Evolutionary conservation across 148 eudicot species (phyloP).

Genomic region (Agrostemma githago): DNA sequence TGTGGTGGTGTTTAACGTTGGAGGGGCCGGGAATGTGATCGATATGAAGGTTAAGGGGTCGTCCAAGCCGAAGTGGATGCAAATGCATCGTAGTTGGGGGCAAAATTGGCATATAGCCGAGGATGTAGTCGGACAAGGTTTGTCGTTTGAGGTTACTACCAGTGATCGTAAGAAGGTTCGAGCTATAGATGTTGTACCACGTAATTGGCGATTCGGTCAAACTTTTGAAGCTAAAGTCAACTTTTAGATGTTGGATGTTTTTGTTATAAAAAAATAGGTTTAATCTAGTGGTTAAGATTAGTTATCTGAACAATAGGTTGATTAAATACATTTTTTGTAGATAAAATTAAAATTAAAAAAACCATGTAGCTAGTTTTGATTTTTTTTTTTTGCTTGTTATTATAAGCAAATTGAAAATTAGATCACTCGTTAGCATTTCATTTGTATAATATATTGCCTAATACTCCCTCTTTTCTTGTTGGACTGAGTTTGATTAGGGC

Average conservation of each 20-base stretch:
- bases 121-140: slow-evolving; percentile 7
- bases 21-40: slow-evolving; percentile 42
- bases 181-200: slow-evolving; percentile 10
- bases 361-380: no score
- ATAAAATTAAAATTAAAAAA: no score
- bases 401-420: no score
- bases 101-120: slow-evolving; percentile 21
- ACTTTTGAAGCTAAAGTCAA: slow-evolving; percentile 16
- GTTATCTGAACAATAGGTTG: no score
- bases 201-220: slow-evolving; percentile 24
- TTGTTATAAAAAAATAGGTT: no score
- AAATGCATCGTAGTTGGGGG: slow-evolving; percentile 21
- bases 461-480: no score
- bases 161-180: slow-evolving; percentile 22
- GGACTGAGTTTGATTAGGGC: no score
- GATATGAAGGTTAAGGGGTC: slow-evolving; percentile 46
- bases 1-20: slow-evolving; percentile 30
- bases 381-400: no score
- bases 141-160: slow-evolving; percentile 22
- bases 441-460: no score
- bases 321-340: no score
- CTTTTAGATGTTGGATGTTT: background rate
- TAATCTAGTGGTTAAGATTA: no score
- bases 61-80: background rate
- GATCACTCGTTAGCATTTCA: no score